Base-by-base conservation (phyloP, 1,284 basidiomycete species). In the Ustilago shanxiensis region DNA sequence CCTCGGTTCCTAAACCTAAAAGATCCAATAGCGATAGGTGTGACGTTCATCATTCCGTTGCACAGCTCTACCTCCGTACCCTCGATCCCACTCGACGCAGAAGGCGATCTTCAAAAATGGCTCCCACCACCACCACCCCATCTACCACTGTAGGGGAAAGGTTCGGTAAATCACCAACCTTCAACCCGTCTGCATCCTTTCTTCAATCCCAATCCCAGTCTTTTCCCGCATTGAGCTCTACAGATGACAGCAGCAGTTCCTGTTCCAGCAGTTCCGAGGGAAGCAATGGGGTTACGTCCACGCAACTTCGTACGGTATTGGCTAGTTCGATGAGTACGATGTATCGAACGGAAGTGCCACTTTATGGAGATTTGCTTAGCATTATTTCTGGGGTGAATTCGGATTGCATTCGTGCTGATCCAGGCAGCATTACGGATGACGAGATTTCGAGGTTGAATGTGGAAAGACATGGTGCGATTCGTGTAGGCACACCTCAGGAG, bases 391-490 rank as follows among this genome's bases (percentile, higher is more conserved):
- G 85, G 29, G 82, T 87, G 63, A 88, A 88, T 72, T 74, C 72
- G 18, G 37, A 76, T 18, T 55, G 80, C n/a, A 76, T 78, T 6
- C 55, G 67, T 20, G 26, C 28, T 63, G 16, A 41, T 14, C 49
- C 29, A 10, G 41, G 24, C 9, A 14, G 20, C 14, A 35, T 66
- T 26, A 22, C 72, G 83, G 87, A 86, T 37, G 72, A 69, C 7
- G 76, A 78, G 20, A 68, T 71, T 28, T 49, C 58, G 18, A 80
- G 87, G 9, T 79, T 88, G 31, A 80, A 79, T 26, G 84, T 87
- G 37, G 87, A 88, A 70, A 78, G 87, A 49, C 87, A 88, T 68
- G 87, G 87, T 10, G 87, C 87, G 0, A 87, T 88, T 63, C 85
- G 87, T 9, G 83, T 88, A 1, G 87, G 87, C 26, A 87, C 84